Percentiles rank a stretch among this genome's conserved stretches.
Conservation (phyloP, 441 rosid genomes). For the Adansonia rubrostipa region DNA sequence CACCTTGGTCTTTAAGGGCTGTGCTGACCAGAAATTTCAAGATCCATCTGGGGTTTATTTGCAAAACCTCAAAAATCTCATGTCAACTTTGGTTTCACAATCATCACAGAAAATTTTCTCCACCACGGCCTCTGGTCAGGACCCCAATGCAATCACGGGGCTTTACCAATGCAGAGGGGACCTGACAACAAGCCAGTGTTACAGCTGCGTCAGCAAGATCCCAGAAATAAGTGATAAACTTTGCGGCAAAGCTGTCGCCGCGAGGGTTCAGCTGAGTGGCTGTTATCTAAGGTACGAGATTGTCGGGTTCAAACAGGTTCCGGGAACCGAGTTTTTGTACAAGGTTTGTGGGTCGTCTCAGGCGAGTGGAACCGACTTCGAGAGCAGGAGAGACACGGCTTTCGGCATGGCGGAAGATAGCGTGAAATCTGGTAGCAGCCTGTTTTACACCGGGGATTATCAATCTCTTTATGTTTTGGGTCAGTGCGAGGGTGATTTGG, state of each 20-base stretch:
- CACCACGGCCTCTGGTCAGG: constrained; percentile 57
- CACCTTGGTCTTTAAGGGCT: constrained; percentile 68
- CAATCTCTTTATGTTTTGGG: constrained; percentile 69
- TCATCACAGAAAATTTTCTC: constrained; percentile 55
- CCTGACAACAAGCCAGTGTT: constrained; percentile 57
- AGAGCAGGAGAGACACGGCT: constrained; percentile 55
- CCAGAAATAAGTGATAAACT: constrained; percentile 53
- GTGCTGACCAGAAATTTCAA: constrained; percentile 60
- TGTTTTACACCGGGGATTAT: constrained; percentile 67
- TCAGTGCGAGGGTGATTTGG: constrained; percentile 84
- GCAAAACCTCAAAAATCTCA: constrained; percentile 60
- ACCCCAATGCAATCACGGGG: constrained; percentile 56
- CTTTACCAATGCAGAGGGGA: constrained; percentile 90
- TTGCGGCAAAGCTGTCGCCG: constrained; percentile 63
- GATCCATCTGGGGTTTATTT: constrained; percentile 61
- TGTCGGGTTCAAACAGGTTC: constrained; percentile 58
- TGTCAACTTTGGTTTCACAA: constrained; percentile 59
- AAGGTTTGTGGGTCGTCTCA: constrained; percentile 64
- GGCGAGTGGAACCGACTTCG: constrained; percentile 50
- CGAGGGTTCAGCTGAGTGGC: constrained; percentile 73
- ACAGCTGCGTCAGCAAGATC: constrained; percentile 57
- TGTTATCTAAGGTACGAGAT: constrained; percentile 73
- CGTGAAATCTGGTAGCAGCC: constrained; percentile 44
- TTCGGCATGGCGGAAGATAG: constrained; percentile 61
- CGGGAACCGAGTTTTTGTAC: constrained; percentile 61